Percentiles rank a stretch among this genome's conserved stretches.
Evolutionary conservation across 768 basidiomycete species (phyloP).

Genomic region (Mycena vulgaris): DNA sequence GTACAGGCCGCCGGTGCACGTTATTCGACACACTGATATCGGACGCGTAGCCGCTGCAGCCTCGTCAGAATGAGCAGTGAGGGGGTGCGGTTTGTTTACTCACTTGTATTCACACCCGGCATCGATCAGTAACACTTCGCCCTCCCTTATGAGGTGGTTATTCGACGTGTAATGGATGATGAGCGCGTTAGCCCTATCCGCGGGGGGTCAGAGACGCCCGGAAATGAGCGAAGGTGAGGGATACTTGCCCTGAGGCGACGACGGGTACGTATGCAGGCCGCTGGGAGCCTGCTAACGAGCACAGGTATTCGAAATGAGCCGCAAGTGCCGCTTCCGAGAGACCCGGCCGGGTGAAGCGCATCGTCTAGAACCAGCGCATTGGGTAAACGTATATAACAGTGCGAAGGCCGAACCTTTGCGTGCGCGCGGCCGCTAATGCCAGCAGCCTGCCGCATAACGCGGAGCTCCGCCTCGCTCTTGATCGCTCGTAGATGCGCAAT

Average conservation of each 20-base stretch:
- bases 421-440: constrained; percentile 91
- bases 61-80: constrained; percentile 8
- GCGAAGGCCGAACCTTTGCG: constrained; percentile 71
- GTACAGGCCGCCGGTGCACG: constrained; percentile 17
- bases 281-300: constrained; percentile 83
- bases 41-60: constrained; percentile 87
- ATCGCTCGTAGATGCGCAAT: constrained; percentile 81
- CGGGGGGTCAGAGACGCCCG: not conserved
- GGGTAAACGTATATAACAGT: not conserved
- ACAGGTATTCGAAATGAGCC: constrained; percentile 93
- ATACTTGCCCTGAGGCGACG: constrained; percentile 89
- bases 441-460: constrained; percentile 87
- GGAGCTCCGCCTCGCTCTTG: constrained; percentile 86
- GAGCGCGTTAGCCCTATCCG: constrained; percentile 82
- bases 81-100: constrained; percentile 40
- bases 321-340: constrained; percentile 73
- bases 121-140: constrained; percentile 89
- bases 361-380: constrained; percentile 69
- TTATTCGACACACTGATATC: constrained; percentile 83
- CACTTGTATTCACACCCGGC: constrained; percentile 95
- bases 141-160: constrained; percentile 78
- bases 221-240: not conserved
- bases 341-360: constrained; percentile 78
- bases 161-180: constrained; percentile 97
- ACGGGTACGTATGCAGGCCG: constrained; percentile 98